These are phyloP conservation scores for Hylodesmum podocarpum DNA, from an alignment of 306 rosid genomes.

Conservation along the genomic window DNA sequence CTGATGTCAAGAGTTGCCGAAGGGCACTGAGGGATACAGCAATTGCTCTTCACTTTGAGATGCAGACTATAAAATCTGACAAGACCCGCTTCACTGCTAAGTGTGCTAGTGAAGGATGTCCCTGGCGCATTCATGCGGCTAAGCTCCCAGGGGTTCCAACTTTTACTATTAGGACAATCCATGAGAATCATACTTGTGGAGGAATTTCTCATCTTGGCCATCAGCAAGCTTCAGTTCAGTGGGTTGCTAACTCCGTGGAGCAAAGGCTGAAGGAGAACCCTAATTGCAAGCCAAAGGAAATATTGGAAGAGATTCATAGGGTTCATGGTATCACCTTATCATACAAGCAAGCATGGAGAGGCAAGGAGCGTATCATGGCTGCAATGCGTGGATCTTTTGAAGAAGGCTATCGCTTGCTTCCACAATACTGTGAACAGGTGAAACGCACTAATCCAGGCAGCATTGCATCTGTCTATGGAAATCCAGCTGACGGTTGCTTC, in stretches of 20 bases:
- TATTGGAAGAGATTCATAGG: slow-evolving; percentile 81
- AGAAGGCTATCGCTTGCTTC: slow-evolving; percentile 81
- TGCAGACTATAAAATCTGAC: slow-evolving; percentile 84
- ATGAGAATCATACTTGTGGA: slow-evolving; percentile 73
- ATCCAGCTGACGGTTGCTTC: slow-evolving; percentile 58
- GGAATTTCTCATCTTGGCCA: slow-evolving; percentile 84
- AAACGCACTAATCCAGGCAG: slow-evolving; percentile 78
- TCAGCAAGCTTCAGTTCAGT: slow-evolving; percentile 89
- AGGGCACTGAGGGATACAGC: slow-evolving; percentile 84
- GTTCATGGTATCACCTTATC: slow-evolving; percentile 83
- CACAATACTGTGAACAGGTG: slow-evolving; percentile 82
- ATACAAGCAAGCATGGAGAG: slow-evolving; percentile 89
- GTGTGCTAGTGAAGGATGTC: slow-evolving; percentile 83
- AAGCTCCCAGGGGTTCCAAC: slow-evolving; percentile 88
- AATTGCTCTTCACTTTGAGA: slow-evolving; percentile 78
- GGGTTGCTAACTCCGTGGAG: slow-evolving; percentile 87
- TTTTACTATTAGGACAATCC: slow-evolving; percentile 76
- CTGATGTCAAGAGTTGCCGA: slow-evolving; percentile 85
- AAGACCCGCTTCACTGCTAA: slow-evolving; percentile 88
- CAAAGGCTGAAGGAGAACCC: slow-evolving; percentile 78
- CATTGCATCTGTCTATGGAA: slow-evolving; percentile 73
- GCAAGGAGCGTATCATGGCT: slow-evolving; percentile 91
- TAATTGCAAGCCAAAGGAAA: slow-evolving; percentile 81
- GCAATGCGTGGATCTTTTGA: slow-evolving; percentile 87
- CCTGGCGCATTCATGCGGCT: slow-evolving; percentile 92